phyloP scores from a whole-genome alignment of 176 grass and related monocot genomes.

The Zea luxurians region DNA sequence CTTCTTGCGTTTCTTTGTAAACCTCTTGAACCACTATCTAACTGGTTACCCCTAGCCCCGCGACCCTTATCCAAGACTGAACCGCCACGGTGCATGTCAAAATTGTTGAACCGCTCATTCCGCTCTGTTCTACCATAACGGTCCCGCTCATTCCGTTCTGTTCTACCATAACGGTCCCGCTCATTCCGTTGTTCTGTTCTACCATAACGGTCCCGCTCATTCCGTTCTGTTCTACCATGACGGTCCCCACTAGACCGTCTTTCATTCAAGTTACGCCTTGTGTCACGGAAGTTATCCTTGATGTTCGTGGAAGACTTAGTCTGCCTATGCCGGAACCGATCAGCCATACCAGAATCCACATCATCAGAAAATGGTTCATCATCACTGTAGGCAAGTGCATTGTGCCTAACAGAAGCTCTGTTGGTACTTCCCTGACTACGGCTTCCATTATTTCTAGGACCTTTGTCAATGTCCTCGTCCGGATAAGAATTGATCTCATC shows the following conservation, averaged over 20 bases:
- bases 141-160: constrained; percentile 23
- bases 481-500: constrained; percentile 57
- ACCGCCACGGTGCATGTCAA: constrained; percentile 12
- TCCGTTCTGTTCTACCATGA: constrained; percentile 24
- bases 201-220: too few relatives aligned
- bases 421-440: constrained; percentile 14
- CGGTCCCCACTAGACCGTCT: constrained; percentile 30
- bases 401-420: constrained; percentile 28
- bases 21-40: constrained; percentile 50
- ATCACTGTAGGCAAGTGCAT: constrained; percentile 44
- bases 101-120: constrained; percentile 35
- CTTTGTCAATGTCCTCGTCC: constrained; percentile 52
- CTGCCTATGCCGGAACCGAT: constrained; percentile 37
- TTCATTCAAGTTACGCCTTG: constrained; percentile 17
- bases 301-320: constrained; percentile 30
- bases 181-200: constrained; percentile 9
- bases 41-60: constrained; percentile 34
- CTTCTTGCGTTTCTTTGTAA: constrained; percentile 43
- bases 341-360: constrained; percentile 47
- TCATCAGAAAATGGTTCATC: constrained; percentile 46
- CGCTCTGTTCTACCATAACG: too few relatives aligned
- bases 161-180: constrained; percentile 28
- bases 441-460: constrained; percentile 33
- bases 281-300: constrained; percentile 22
- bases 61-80: constrained; percentile 9